phyloP scores from a whole-genome alignment of 140 eudicot species.

The Oenanthe javanica region DNA sequence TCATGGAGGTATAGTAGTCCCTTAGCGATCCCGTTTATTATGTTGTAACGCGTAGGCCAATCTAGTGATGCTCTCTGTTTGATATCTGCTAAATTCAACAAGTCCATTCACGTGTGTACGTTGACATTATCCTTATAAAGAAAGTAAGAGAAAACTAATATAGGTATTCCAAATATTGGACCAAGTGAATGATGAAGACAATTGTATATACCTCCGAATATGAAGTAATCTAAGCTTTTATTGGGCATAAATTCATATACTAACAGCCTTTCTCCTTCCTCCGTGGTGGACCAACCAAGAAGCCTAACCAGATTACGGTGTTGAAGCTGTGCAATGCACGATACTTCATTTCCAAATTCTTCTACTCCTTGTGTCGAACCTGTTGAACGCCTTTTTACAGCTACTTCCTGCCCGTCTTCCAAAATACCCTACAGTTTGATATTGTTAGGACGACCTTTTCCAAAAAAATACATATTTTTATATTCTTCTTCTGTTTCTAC shows the following conservation, averaged over 20 bases:
- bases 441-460: not conserved
- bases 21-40: conserved; percentile 39
- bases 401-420: conserved; percentile 13
- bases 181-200: not conserved
- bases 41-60: conserved; percentile 38
- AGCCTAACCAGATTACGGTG: conserved; percentile 16
- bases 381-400: conserved; percentile 13
- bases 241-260: conserved; percentile 15
- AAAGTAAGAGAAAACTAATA: not conserved
- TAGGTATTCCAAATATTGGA: not conserved
- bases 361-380: conserved; percentile 12
- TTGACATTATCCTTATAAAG: not conserved
- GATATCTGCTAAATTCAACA: conserved; percentile 18
- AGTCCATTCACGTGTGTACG: not conserved
- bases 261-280: conserved; percentile 13
- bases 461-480: not conserved
- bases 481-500: not conserved
- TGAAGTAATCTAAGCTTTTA: conserved; percentile 13
- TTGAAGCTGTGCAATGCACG: conserved; percentile 16
- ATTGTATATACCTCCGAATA: conserved; percentile 1
- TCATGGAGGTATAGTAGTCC: conserved; percentile 45
- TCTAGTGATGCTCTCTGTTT: conserved; percentile 20
- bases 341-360: conserved; percentile 13
- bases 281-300: conserved; percentile 15
- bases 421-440: conserved; percentile 9